Evolutionary conservation across 164 flowering plant species (phyloP).

Genomic region (Magnolia changhungtana): DNA sequence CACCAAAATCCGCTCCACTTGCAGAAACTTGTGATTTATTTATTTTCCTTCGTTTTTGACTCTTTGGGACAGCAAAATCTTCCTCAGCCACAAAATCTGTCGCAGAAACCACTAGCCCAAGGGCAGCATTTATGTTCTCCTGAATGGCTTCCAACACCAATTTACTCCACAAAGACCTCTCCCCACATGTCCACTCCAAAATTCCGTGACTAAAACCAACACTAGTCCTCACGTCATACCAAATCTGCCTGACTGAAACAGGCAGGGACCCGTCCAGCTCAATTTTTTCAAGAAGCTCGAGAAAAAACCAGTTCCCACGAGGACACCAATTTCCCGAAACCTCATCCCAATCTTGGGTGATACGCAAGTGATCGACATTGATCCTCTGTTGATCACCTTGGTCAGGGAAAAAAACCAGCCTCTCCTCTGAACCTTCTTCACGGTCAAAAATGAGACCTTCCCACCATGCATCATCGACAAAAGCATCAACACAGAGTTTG

Average conservation of each 20-base stretch:
- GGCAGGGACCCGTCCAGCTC: constrained; percentile 22
- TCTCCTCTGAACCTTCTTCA: constrained; percentile 37
- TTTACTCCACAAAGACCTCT: constrained; percentile 32
- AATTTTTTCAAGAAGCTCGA: constrained; percentile 43
- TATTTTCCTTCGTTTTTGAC: background rate
- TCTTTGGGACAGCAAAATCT: background rate
- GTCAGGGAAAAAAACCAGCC: constrained; percentile 79
- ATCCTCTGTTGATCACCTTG: constrained; percentile 62
- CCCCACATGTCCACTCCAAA: constrained; percentile 47
- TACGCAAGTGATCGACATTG: constrained; percentile 34
- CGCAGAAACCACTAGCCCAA: background rate
- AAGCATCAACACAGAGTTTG: constrained; percentile 77
- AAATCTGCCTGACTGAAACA: constrained; percentile 53
- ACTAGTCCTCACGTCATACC: constrained; percentile 47
- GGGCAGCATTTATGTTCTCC: constrained; percentile 1
- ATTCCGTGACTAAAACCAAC: constrained; percentile 24
- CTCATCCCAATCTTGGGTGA: constrained; percentile 63
- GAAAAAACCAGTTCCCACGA: constrained; percentile 59
- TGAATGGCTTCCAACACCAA: constrained; percentile 28
- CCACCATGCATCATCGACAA: constrained; percentile 78
- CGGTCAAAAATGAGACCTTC: constrained; percentile 85
- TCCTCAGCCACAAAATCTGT: background rate
- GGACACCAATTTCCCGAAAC: constrained; percentile 34
- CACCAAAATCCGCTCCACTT: background rate
- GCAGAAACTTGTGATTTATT: background rate